A percentile compares a stretch with the other conserved stretches of the same genome.
Conservation (phyloP, 2,329 filamentous ascomycete species). For the Bisporella sp. region DNA sequence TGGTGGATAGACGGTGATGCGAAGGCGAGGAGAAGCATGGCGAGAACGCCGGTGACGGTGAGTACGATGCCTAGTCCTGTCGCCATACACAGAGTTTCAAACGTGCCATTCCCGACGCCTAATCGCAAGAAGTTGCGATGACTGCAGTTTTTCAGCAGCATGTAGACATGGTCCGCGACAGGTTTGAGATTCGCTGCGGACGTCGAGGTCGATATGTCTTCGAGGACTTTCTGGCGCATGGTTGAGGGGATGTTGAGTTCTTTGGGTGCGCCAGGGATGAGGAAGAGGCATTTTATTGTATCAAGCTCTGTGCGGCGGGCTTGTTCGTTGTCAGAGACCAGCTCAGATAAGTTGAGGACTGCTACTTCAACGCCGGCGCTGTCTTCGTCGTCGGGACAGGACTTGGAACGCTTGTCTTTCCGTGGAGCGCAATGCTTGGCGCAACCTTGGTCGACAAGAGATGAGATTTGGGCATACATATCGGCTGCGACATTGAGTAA, state of each 20-base stretch:
- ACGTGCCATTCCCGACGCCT: constrained; percentile 45
- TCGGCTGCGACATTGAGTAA: constrained; percentile 4
- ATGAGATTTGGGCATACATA: constrained; percentile 10
- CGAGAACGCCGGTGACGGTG: constrained; percentile 33
- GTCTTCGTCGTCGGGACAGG: constrained; percentile 5
- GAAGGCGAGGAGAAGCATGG: constrained; percentile 34
- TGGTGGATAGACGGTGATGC: constrained; percentile 31
- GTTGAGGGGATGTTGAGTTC: constrained; percentile 40
- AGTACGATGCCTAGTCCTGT: constrained; percentile 36
- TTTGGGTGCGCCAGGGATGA: constrained; percentile 33
- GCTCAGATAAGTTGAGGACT: neutral
- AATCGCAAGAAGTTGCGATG: constrained; percentile 45
- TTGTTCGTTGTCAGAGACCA: constrained; percentile 3
- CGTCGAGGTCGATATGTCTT: constrained; percentile 29
- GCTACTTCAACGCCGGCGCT: constrained; percentile 4
- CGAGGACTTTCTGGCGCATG: constrained; percentile 34
- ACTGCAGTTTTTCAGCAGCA: constrained; percentile 40
- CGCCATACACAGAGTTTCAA: constrained; percentile 41
- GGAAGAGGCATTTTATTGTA: neutral
- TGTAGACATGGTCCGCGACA: constrained; percentile 39
- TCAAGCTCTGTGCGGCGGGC: constrained; percentile 6
- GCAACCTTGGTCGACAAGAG: constrained; percentile 8
- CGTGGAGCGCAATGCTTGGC: constrained; percentile 3
- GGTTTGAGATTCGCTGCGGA: constrained; percentile 32
- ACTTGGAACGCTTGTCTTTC: constrained; percentile 7